Evolutionary conservation across 164 flowering plant species (phyloP), one percentile per base, ranked within the genome.

Genomic region (Cinnamomum chago): DNA sequence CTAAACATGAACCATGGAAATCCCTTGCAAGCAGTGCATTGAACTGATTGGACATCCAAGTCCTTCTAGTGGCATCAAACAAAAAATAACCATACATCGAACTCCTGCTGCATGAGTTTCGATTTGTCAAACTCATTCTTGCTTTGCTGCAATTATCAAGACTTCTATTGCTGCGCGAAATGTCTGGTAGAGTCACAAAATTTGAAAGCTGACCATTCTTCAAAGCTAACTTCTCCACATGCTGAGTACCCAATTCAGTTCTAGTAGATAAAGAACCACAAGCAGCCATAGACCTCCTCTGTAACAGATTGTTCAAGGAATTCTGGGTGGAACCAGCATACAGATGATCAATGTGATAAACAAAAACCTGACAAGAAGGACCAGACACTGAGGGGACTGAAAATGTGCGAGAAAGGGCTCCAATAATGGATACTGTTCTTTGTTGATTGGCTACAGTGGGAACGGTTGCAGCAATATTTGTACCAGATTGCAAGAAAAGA

Each of bases 311-410:
- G 66, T 70, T 58, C 6, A 50, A 66, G 2, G 81, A 68, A 68
- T 73, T 50, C 47, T 76, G 73, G 68, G 65, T n/a, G 17, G 84
- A 67, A 15, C 80, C 83, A 17, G 79, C 80, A 58, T 87, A 73
- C 3, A 76, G 74, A 28, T 79, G 81, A 81, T 87, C 88, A 52
- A 86, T 69, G 73, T 91, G 94, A 83, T 92, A 88, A 28, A 84
- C 89, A 79, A 95, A 92, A 50, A 79, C 85, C 80, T 89, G 91
- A 77, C 85, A 85, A 52, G 95, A 75, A 72, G 91, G 94, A 47
- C 95, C 92, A 35, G 96, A 89, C 18, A 91, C 90, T 25, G 96
- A 94, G 27, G 97, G 98, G 65, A 81, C 79, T 23, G 95, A 88
- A 77, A 92, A 73, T 60, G 92, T 80, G 7, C 98, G 88, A 27